Evolutionary conservation across 2,329 filamentous ascomycete genomes (phyloP).

Genomic region (Colletotrichum costaricense): DNA sequence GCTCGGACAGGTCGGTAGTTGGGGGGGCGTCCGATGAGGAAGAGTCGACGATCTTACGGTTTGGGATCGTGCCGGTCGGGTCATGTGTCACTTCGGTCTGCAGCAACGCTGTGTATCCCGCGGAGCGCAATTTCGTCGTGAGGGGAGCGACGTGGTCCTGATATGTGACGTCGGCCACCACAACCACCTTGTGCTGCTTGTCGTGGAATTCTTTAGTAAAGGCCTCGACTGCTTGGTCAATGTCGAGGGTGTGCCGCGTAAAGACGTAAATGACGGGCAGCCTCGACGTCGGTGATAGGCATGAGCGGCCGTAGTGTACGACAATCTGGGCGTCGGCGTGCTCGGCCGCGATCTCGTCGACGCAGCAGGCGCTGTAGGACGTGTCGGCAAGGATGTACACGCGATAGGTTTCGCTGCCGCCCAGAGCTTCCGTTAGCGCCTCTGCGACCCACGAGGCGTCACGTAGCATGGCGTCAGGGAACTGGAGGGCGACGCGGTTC

Average conservation of each 20-base stretch:
- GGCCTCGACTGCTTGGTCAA: constrained; percentile 62
- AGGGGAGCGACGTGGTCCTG: constrained; percentile 77
- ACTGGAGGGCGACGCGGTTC: constrained; percentile 88
- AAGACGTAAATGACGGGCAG: constrained; percentile 93
- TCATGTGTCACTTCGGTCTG: constrained; percentile 80
- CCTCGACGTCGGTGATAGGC: constrained; percentile 88
- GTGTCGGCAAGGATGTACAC: constrained; percentile 94
- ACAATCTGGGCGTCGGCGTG: constrained; percentile 92
- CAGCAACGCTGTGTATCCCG: constrained; percentile 78
- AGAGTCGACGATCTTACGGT: constrained; percentile 71
- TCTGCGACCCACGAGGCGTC: constrained; percentile 87
- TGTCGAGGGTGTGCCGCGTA: constrained; percentile 77
- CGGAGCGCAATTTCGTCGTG: constrained; percentile 60
- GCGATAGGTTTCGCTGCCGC: constrained; percentile 42
- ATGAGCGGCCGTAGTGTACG: constrained; percentile 93
- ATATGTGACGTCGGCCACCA: constrained; percentile 93
- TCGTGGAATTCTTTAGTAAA: constrained; percentile 79
- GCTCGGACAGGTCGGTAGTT: constrained; percentile 66
- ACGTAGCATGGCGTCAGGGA: constrained; percentile 90
- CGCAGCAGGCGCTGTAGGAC: constrained; percentile 96
- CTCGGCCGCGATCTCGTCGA: constrained; percentile 96
- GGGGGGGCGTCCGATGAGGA: constrained; percentile 40
- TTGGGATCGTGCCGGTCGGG: constrained; percentile 84
- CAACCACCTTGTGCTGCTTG: constrained; percentile 71
- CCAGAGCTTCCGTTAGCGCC: constrained; percentile 58